A percentile compares a stretch with the other conserved stretches of the same genome.
phyloP scores from a whole-genome alignment of 2,329 filamentous ascomycete species.

The Albifimbria verrucaria region DNA sequence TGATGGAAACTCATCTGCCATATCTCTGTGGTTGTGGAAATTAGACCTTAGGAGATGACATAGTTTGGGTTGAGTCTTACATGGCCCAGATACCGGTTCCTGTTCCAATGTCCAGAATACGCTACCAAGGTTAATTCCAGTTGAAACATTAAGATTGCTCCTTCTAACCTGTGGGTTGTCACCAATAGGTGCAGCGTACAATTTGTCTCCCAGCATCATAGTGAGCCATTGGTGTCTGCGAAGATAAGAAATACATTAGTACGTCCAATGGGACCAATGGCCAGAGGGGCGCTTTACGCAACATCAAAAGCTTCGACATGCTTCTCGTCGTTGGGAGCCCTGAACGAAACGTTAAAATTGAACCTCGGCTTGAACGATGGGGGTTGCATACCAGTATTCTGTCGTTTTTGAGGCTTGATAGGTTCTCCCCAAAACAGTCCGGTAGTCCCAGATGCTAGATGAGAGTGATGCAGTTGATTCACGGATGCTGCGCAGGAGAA shows the following conservation, averaged over 20 bases:
- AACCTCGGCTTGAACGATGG: too few species aligned
- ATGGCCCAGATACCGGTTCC: not conserved
- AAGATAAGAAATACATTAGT: not conserved
- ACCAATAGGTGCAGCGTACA: conserved; percentile 5
- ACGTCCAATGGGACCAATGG: not conserved
- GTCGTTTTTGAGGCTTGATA: too few species aligned
- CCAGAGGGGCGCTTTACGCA: not conserved
- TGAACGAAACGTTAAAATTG: too few species aligned
- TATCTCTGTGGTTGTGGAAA: not conserved
- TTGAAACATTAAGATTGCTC: not conserved
- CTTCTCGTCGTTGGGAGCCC: not conserved
- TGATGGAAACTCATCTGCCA: not conserved
- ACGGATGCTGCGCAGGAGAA: too few species aligned
- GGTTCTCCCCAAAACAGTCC: too few species aligned
- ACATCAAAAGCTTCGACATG: not conserved
- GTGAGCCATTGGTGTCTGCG: conserved; percentile 7
- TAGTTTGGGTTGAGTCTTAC: too few species aligned
- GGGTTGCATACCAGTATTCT: too few species aligned
- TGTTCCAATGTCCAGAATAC: not conserved
- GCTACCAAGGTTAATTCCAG: not conserved
- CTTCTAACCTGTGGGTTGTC: conserved; percentile 2
- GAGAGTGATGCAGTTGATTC: too few species aligned
- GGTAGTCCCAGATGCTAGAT: too few species aligned
- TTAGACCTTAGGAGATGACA: too few species aligned
- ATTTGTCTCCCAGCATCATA: conserved; percentile 6